A percentile compares a stretch with the other conserved stretches of the same genome.
Evolutionary conservation across 148 eudicot genomes (phyloP).

Genomic region (Rhododendron mucronatum): DNA sequence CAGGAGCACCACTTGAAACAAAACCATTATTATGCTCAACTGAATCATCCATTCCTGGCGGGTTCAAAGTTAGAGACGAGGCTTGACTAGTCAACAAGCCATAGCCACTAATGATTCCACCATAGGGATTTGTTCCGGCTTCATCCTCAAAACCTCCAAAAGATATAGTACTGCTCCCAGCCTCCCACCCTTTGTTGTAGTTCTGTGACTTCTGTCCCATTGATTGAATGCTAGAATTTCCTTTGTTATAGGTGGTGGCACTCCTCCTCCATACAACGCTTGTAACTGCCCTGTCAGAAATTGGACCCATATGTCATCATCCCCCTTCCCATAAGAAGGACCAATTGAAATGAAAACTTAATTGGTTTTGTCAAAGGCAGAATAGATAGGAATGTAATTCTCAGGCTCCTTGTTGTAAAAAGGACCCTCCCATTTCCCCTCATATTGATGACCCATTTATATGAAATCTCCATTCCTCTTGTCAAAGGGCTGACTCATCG

Average conservation of each 20-base stretch:
- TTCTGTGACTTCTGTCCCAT: constrained; percentile 13
- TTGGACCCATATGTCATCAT: not conserved
- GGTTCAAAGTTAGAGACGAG: not conserved
- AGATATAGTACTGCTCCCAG: constrained; percentile 2
- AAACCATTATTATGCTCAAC: not conserved
- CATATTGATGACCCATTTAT: not conserved
- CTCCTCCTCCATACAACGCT: not conserved
- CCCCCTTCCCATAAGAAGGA: not conserved
- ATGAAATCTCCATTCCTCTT: constrained; percentile 5
- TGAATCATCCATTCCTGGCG: not conserved
- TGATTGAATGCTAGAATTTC: constrained; percentile 8
- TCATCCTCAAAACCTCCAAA: constrained; percentile 5
- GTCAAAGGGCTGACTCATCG: constrained; percentile 6
- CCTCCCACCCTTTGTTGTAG: constrained; percentile 1
- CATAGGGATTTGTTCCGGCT: not conserved
- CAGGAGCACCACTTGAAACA: not conserved
- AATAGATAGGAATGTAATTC: not conserved
- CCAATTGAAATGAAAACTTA: not conserved
- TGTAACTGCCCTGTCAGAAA: constrained; percentile 4
- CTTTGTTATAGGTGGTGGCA: not conserved
- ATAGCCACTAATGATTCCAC: constrained; percentile 9
- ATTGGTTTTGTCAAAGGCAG: not conserved
- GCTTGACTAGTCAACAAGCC: not conserved
- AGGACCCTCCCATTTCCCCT: constrained; percentile 1
- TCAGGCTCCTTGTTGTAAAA: not conserved